These are phyloP conservation scores for Coniochaeta ligniaria DNA, from an alignment of 2,329 filamentous ascomycete species.

Conservation along the genomic window DNA sequence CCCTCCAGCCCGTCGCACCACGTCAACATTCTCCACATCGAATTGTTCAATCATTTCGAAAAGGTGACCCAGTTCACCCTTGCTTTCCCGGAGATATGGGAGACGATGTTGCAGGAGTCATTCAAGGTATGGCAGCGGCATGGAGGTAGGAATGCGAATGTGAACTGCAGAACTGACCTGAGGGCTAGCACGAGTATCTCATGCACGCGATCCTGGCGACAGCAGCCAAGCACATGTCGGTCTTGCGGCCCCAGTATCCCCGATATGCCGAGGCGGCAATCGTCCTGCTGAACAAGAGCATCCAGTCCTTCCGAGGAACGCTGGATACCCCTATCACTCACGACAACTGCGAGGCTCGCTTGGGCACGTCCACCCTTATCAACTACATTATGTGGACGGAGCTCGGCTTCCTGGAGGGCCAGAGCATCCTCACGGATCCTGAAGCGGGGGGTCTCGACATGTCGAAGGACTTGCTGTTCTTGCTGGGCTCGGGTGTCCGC, in stretches of 20 bases:
- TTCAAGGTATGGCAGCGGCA: constrained; percentile 14
- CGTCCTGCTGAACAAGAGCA: constrained; percentile 11
- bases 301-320: constrained; percentile 10
- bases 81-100: constrained; percentile 19
- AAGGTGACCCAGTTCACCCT: constrained; percentile 16
- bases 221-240: constrained; percentile 14
- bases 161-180: not conserved
- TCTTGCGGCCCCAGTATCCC: constrained; percentile 5
- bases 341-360: constrained; percentile 2
- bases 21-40: constrained; percentile 22
- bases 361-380: not conserved
- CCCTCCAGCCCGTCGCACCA: constrained; percentile 4
- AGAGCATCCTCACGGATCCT: not conserved
- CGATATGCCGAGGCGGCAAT: constrained; percentile 10
- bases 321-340: constrained; percentile 10
- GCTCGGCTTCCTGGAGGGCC: constrained; percentile 16
- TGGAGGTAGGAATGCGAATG: no score
- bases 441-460: constrained; percentile 12
- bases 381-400: constrained; percentile 6
- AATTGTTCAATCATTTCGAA: constrained; percentile 23
- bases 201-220: constrained; percentile 16
- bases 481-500: constrained; percentile 18
- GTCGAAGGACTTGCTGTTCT: constrained; percentile 18
- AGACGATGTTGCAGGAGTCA: constrained; percentile 15
- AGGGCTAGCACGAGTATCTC: constrained; percentile 17